A percentile compares a stretch with the other conserved stretches of the same genome.
Evolutionary conservation across 2,329 filamentous ascomycete species (phyloP).

Genomic region (Elsinoe australis): DNA sequence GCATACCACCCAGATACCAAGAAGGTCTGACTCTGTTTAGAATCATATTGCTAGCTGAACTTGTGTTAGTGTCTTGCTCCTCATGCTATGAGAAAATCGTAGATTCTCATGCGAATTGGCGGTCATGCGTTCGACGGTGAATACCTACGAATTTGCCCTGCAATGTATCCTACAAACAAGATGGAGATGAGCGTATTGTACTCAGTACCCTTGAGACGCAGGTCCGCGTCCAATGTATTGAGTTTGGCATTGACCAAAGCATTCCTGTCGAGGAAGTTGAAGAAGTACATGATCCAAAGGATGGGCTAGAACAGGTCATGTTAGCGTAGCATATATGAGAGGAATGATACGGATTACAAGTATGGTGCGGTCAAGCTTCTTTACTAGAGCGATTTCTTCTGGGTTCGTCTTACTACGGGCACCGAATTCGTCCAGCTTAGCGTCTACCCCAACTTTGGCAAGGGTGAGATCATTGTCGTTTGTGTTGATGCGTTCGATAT

Average conservation of each 20-base stretch:
- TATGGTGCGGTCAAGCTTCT: slow-evolving; percentile 25
- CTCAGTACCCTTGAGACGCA: slow-evolving; percentile 49
- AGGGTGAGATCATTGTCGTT: slow-evolving; percentile 6
- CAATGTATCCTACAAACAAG: slow-evolving; percentile 52
- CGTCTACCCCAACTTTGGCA: slow-evolving; percentile 8
- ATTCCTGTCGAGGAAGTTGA: slow-evolving; percentile 11
- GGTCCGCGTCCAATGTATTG: slow-evolving; percentile 41
- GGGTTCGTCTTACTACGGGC: slow-evolving; percentile 28
- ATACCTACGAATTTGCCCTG: slow-evolving; percentile 7
- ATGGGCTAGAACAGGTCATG: slow-evolving; percentile 1
- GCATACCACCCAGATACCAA: slow-evolving; percentile 24
- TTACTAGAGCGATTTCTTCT: slow-evolving; percentile 26
- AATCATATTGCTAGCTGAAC: slow-evolving; percentile 8
- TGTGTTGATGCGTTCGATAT: slow-evolving; percentile 1
- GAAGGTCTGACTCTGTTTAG: slow-evolving; percentile 28
- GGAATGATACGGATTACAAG: not conserved
- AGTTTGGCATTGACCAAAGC: slow-evolving; percentile 12
- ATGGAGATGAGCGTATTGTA: slow-evolving; percentile 51
- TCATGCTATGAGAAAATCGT: not conserved
- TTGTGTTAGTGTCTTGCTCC: not conserved
- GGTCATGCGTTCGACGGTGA: not conserved
- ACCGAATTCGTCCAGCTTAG: slow-evolving; percentile 25
- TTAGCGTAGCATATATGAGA: not conserved
- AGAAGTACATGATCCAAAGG: slow-evolving; percentile 15
- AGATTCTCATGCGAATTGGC: not conserved